A percentile compares a stretch with the other conserved stretches of the same genome.
phyloP scores from a whole-genome alignment of 1,284 basidiomycete species.

The Cerioporus squamosus region DNA sequence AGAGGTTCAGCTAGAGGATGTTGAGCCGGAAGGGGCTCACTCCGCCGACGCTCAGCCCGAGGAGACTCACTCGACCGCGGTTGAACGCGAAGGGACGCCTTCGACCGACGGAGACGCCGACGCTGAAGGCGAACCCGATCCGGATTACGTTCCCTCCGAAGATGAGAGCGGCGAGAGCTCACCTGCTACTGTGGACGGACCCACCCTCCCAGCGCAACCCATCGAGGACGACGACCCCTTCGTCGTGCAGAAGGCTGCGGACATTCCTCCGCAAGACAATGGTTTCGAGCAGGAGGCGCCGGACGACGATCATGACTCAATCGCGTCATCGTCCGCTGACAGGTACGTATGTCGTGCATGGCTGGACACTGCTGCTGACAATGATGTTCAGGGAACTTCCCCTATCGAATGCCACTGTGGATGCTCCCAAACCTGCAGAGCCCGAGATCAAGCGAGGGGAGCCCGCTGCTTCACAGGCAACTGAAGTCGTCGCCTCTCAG shows the following conservation, averaged over 20 bases:
- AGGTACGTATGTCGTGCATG: too few species aligned
- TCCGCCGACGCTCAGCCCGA: too few species aligned
- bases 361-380: too few species aligned
- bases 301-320: too few species aligned
- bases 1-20: too few species aligned
- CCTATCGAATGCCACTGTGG: not conserved
- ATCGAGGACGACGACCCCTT: not conserved
- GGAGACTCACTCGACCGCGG: not conserved
- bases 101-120: slow-evolving; percentile 29
- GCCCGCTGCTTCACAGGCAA: not conserved
- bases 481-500: not conserved
- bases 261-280: too few species aligned
- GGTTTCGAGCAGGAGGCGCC: too few species aligned
- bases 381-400: too few species aligned
- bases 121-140: slow-evolving; percentile 41
- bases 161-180: slow-evolving; percentile 1
- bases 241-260: not conserved
- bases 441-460: not conserved
- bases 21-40: too few species aligned
- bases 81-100: not conserved
- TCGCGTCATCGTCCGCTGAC: too few species aligned
- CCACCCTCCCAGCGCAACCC: too few species aligned
- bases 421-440: not conserved
- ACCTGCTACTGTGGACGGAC: not conserved
- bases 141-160: slow-evolving; percentile 30